Conservation (phyloP, 148 eudicot genomes). For the Rhododendron ferrugineum region DNA sequence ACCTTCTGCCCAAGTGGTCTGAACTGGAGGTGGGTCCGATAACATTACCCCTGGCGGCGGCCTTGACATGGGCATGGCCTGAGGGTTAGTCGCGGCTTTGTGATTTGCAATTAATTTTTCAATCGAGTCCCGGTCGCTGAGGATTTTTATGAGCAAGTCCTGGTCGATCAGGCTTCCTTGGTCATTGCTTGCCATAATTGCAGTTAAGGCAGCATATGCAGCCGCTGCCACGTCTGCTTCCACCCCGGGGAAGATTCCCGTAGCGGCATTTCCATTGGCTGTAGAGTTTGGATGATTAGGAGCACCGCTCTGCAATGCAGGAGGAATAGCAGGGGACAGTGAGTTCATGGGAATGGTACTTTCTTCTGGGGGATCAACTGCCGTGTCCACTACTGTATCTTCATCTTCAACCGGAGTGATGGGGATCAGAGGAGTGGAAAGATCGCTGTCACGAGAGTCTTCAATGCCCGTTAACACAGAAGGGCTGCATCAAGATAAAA, state of each 20-base stretch:
- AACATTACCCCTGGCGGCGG: conserved; percentile 16
- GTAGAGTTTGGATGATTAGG: conserved; percentile 4
- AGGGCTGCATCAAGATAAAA: conserved; percentile 44
- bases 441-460: conserved; percentile 28
- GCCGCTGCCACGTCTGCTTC: conserved; percentile 35
- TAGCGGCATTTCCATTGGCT: conserved; percentile 27
- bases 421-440: conserved; percentile 44
- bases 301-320: conserved; percentile 13
- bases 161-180: conserved; percentile 49
- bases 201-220: conserved; percentile 48
- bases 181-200: conserved; percentile 35
- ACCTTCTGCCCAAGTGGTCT: conserved; percentile 19
- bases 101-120: conserved; percentile 43
- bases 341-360: conserved; percentile 14
- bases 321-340: conserved; percentile 15
- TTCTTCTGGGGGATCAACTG: conserved; percentile 16
- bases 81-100: conserved; percentile 21
- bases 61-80: conserved; percentile 15
- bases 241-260: conserved; percentile 22
- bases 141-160: conserved; percentile 51
- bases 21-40: conserved; percentile 23
- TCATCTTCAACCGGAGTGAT: conserved; percentile 79
- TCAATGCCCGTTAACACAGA: conserved; percentile 27
- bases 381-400: conserved; percentile 40
- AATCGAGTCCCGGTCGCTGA: conserved; percentile 46